Base-by-base conservation (phyloP, 1,284 basidiomycete species). In the Cryptococcus hybrid region DNA sequence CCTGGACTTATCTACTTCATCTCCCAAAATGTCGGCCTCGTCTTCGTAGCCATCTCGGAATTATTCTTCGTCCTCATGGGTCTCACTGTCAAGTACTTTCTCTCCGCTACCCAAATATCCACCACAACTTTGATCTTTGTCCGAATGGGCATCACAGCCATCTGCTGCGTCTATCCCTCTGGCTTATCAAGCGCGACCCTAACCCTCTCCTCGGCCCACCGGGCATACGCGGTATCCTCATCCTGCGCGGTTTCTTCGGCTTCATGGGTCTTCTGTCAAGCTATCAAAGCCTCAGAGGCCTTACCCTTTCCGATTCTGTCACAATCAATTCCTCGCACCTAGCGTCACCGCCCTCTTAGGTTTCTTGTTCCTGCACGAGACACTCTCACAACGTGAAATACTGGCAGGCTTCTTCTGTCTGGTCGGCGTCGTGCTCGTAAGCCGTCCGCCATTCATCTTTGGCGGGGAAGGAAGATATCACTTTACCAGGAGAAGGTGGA, bases 281-380 rank as follows among this genome's bases (percentile, higher is more conserved):
- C 2, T 91, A 90, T 71, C 88, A 85, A 68, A 84, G 86, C 1
- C 77, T 90, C 9, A 81, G 85, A 58, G 86, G 83, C 61, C 80
- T 88, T 24, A 85, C 86, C 0, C 78, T 91, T 0, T 87, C 87
- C 9, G 89, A 92, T 69, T 84, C 87, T 0, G 87, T 86, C 0
- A 87, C 89, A 12, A 79, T 93, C 86, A 85, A 0, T 92, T 91
- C 77, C 80, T 93, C 7, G 9, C 40, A 42, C 90, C 90, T 0
- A 82, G 86, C 55, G 80, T 82, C 8, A 89, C 88, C 0, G 85
- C 84, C 0, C 70, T 90, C n/a, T 77, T 86, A 2, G 89, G 86
- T 0, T 84, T 83, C 5, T 57, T 90, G 2, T 79, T 91, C 30
- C 78, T 93, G 7, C 81, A 83, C 13, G 90, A 92, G 69, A 77